Base-by-base conservation (phyloP, 2,329 filamentous ascomycete genomes). In the Hypoxylon rubiginosum region DNA sequence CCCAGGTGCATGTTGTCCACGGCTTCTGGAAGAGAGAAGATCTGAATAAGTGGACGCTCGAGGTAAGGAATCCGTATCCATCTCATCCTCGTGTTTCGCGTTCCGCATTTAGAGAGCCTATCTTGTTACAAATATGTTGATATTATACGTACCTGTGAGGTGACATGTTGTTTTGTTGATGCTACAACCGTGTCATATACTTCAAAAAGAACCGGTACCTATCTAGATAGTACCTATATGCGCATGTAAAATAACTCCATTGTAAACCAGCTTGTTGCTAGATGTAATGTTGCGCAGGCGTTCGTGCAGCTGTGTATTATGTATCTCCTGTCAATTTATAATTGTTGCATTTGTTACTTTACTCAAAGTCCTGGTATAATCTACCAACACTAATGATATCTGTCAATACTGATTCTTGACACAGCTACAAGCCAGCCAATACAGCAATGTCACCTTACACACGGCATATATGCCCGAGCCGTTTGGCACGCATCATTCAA, bases 401-500 rank as follows among this genome's bases (percentile, higher is more conserved):
- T n/a, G n/a, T 15, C 4, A 8, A 36, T 43, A 36, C 73, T 72
- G 5, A 75, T 41, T 2, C 15, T 39, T 58, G 34, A 9, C 15
- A 43, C 52, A 93, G 90, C 83, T 89, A 75, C 83, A 87, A 71
- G 90, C 90, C 52, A 76, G 82, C 13, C 82, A 82, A 13, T 89
- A 91, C 73, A 75, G 83, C 1, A 95, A 96, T 75, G 86, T 96
- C 21, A 83, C 88, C 21, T 83, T 94, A 0, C 89, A 94, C 66
- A 82, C 86, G 15, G 93, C 93, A 0, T 93, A 89, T 64, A 91
- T 97, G 86, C 91, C 93, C 0, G 92, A 95, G 75, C 88, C 90
- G 69, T 97, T 94, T 74, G 94, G 94, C 2, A 97, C 93, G 0
- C 94, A 97, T 77, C 93, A 90, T 71, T 84, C 91, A 11, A 96